These are phyloP conservation scores for Aspergillus sp. DNA, from an alignment of 2,329 filamentous ascomycete genomes.

Conservation along the genomic window DNA sequence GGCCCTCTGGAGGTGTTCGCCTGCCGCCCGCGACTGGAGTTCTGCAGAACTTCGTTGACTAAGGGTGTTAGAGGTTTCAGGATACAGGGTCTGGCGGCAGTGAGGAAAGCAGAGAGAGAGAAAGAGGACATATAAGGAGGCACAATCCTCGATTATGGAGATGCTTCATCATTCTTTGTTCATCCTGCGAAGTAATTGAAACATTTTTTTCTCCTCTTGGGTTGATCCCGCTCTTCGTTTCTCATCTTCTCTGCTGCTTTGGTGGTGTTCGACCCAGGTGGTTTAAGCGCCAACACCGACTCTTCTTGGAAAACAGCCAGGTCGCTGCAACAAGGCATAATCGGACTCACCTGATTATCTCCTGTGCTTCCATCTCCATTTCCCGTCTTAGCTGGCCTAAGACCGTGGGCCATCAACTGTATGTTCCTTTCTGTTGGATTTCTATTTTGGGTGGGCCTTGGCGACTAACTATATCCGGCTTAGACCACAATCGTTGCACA, in stretches of 20 bases:
- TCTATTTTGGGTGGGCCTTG: conserved; percentile 17
- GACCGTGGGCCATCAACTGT: conserved; percentile 1
- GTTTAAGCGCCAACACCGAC: conserved; percentile 5
- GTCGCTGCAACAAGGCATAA: conserved; percentile 1
- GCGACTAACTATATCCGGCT: conserved; percentile 1
- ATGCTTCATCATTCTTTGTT: not conserved
- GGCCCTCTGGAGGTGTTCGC: not conserved
- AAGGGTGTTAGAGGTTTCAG: conserved; percentile 6
- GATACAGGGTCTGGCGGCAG: not conserved
- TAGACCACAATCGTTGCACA: not conserved
- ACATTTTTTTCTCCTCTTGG: not conserved
- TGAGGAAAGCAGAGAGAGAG: not conserved
- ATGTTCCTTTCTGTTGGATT: conserved; percentile 6
- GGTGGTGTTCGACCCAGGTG: not conserved
- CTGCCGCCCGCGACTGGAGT: conserved; percentile 18
- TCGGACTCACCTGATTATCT: not conserved
- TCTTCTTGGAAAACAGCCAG: conserved; percentile 1
- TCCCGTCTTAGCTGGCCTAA: conserved; percentile 14
- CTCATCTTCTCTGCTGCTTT: conserved; percentile 1
- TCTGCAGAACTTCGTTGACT: conserved; percentile 8
- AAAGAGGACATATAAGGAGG: conserved; percentile 10
- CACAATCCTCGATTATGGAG: not conserved
- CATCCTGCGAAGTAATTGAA: not conserved
- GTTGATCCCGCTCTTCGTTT: conserved; percentile 10
- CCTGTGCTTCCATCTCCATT: too few species aligned